phyloP scores from a whole-genome alignment of 208 protist genomes.

The Trypanosoma grayi region DNA sequence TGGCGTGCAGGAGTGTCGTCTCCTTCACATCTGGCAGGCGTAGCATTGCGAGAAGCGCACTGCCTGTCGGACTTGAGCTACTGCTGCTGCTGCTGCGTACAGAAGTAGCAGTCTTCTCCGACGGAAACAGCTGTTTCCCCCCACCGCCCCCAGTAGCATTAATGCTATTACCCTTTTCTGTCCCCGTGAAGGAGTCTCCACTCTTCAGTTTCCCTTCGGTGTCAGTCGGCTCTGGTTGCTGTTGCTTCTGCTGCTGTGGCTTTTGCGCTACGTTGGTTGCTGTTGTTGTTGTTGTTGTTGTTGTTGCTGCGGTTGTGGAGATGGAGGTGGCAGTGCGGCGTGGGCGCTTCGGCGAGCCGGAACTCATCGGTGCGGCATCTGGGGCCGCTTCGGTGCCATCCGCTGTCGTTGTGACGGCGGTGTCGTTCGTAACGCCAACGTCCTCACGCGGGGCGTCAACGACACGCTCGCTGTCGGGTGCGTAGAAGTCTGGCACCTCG shows the following conservation, averaged over 20 bases:
- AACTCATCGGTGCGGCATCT: slow-evolving; percentile 22
- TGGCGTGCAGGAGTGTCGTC: slow-evolving; percentile 60
- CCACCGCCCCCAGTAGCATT: background rate
- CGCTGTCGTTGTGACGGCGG: slow-evolving; percentile 16
- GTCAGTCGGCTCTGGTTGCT: no score
- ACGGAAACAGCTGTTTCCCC: background rate
- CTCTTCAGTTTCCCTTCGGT: background rate
- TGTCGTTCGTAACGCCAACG: slow-evolving; percentile 24
- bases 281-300: slow-evolving; percentile 25
- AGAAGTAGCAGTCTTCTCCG: background rate
- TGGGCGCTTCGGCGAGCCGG: slow-evolving; percentile 36
- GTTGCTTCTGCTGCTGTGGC: background rate
- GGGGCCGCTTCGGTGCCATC: slow-evolving; percentile 5
- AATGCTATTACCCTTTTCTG: no score
- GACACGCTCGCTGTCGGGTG: slow-evolving; percentile 24
- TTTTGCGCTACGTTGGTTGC: background rate
- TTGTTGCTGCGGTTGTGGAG: slow-evolving; percentile 8
- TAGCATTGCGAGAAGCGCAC: slow-evolving; percentile 58
- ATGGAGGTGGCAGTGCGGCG: slow-evolving; percentile 30
- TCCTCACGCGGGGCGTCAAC: slow-evolving; percentile 20
- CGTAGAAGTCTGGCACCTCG: slow-evolving; percentile 43
- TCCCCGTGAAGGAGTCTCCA: no score
- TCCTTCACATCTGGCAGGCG: slow-evolving; percentile 80
- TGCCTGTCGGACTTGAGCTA: slow-evolving; percentile 27
- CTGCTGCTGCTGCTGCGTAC: slow-evolving; percentile 3